Percentiles rank a stretch among this genome's conserved stretches.
Conservation (phyloP, 257 asterid genomes). For the Solanum boliviense region DNA sequence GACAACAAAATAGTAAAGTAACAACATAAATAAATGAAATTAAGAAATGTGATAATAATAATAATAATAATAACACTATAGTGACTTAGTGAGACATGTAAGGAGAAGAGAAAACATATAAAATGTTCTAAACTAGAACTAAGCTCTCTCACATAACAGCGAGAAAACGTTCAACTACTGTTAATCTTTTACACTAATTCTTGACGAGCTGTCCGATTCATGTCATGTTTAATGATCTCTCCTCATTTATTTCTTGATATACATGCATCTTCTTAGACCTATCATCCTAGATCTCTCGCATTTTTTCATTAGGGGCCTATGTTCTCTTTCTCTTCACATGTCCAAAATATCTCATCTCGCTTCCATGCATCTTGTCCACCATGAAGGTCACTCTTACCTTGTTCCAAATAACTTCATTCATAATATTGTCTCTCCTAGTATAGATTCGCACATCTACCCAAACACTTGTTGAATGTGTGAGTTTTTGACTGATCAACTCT, state of each 20-base stretch:
- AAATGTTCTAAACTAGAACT: background rate
- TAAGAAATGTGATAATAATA: background rate
- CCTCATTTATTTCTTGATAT: background rate
- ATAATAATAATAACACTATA: background rate
- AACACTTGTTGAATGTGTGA: background rate
- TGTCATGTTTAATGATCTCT: background rate
- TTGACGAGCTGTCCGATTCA: background rate
- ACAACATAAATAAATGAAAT: background rate
- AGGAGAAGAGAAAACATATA: background rate
- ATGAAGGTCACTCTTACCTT: too few species aligned
- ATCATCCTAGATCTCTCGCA: fast-evolving
- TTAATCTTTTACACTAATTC: background rate
- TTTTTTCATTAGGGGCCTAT: background rate
- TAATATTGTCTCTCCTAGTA: background rate
- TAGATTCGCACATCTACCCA: background rate
- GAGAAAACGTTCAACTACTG: background rate
- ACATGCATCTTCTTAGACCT: background rate
- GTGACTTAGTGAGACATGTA: background rate
- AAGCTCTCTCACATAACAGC: background rate
- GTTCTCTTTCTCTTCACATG: background rate
- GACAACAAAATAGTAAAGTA: background rate
- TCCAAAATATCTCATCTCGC: background rate
- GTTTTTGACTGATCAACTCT: background rate
- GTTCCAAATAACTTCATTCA: background rate
- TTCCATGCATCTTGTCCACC: background rate